Percentiles rank a stretch among this genome's conserved stretches.
phyloP scores from a whole-genome alignment of 371 early-diverging fungal species.

The Dichotomocladium elegans region DNA sequence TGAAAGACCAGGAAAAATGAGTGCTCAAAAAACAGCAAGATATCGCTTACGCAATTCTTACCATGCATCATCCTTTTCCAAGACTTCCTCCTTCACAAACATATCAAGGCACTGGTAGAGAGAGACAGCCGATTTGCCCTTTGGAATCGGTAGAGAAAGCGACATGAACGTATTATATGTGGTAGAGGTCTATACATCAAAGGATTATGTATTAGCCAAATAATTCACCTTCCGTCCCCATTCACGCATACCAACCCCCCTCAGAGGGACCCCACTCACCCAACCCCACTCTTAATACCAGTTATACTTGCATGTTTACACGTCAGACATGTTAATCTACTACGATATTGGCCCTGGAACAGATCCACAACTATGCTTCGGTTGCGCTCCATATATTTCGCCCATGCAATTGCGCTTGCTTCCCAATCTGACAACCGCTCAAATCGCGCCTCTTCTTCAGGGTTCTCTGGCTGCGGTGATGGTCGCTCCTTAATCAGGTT shows the following conservation, averaged over 20 bases:
- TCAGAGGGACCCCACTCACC: too few relatives aligned
- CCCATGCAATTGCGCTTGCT: constrained; percentile 75
- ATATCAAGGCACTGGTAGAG: constrained; percentile 82
- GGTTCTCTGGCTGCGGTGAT: constrained; percentile 21
- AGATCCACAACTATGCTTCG: constrained; percentile 87
- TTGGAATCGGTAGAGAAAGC: constrained; percentile 89
- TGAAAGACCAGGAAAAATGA: too few relatives aligned
- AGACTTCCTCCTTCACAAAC: constrained; percentile 79
- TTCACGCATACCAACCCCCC: not conserved
- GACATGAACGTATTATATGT: constrained; percentile 93
- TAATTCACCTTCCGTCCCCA: not conserved
- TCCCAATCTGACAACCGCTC: constrained; percentile 47
- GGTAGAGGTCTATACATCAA: constrained; percentile 63
- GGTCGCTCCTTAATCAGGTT: constrained; percentile 36
- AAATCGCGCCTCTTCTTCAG: constrained; percentile 36
- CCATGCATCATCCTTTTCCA: constrained; percentile 91
- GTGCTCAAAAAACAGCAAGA: too few relatives aligned
- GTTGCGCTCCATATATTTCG: constrained; percentile 70
- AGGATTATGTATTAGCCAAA: too few relatives aligned
- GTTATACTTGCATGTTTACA: constrained; percentile 62
- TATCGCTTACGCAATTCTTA: constrained; percentile 4
- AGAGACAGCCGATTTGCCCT: constrained; percentile 29
- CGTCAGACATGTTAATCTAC: constrained; percentile 73
- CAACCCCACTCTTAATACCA: too few relatives aligned
- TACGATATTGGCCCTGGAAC: constrained; percentile 87